Evolutionary conservation across 2,329 filamentous ascomycete species (phyloP).

Genomic region (Capronia coronata): DNA sequence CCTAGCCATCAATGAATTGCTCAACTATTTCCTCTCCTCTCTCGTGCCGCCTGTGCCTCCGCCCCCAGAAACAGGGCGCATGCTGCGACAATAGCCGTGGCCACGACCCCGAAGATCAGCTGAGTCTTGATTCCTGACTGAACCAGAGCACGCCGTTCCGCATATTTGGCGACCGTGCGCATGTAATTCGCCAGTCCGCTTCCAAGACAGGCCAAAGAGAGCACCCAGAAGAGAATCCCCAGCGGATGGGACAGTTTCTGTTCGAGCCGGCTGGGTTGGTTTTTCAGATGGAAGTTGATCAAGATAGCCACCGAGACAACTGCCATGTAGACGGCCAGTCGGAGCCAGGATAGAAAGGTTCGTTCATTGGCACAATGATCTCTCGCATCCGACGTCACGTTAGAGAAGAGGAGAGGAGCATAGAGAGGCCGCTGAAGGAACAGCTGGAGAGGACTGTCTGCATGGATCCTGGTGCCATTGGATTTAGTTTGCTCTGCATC

Average conservation of each 20-base stretch:
- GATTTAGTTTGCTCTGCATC: background rate
- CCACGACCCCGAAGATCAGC: slow-evolving; percentile 51
- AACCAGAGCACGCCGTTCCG: slow-evolving; percentile 70
- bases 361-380: slow-evolving; percentile 62
- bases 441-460: slow-evolving; percentile 32
- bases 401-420: slow-evolving; percentile 59
- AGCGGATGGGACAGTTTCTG: slow-evolving; percentile 72
- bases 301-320: slow-evolving; percentile 86
- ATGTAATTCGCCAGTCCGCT: slow-evolving; percentile 84
- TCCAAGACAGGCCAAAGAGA: slow-evolving; percentile 68
- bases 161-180: slow-evolving; percentile 74
- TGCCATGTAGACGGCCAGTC: slow-evolving; percentile 83
- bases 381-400: slow-evolving; percentile 58
- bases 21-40: background rate
- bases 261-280: slow-evolving; percentile 63
- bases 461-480: slow-evolving; percentile 11
- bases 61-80: slow-evolving; percentile 42
- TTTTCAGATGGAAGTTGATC: slow-evolving; percentile 84
- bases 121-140: slow-evolving; percentile 94
- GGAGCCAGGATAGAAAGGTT: slow-evolving; percentile 83
- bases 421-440: slow-evolving; percentile 52
- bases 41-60: slow-evolving; percentile 27
- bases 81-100: slow-evolving; percentile 40
- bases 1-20: background rate
- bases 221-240: slow-evolving; percentile 78